Base-by-base conservation (phyloP, 805 yeast species). In the Yamadazyma kitorensis region DNA sequence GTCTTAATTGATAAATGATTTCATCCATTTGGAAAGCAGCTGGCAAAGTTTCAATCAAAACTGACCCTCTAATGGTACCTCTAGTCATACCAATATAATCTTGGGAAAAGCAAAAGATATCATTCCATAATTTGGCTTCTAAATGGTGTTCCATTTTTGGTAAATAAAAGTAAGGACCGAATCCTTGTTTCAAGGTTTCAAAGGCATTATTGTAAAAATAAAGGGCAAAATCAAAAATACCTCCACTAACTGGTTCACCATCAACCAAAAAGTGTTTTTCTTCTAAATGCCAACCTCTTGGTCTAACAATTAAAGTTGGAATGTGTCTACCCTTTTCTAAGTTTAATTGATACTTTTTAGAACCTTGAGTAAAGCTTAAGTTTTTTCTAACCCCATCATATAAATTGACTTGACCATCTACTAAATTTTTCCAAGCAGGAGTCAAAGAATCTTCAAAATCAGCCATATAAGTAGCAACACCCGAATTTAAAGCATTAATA, bases 11-110 rank as follows among this genome's bases (percentile, higher is more conserved):
- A 54, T 77, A 84, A 50, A 84, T 74, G 47, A 84, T 83, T 61
- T 84, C 94, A 54, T 84, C 89, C 81, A 84, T 78, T 61, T 84
- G 93, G 74, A 80, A 84, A 11, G 89, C 87, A 27, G 86, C 88
- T 24, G 93, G 94, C 46, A 84, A 67, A 12, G 94, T 84, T 61
- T 84, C 94, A 54, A 84, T 83, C 56, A 84, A 68, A 18, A 82
- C 89, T 7, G 93, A 82, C 27, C 88, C 91, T 54, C 86, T 73
- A 51, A 84, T 78, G 37, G 88, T 78, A 44, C 93, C 94, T 54
- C 91, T 74, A 43, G 80, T 74, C 29, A 84, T 64, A 13, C 72
- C 75, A 31, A 84, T 56, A 54, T 72, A 74, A 55, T 84, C 93
- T 67, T 84, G 91, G 6, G 93, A 71, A 39, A 76, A 82, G 55